Percentiles rank a stretch among this genome's conserved stretches.
Conservation (phyloP, 192 early-diverging fungal species). For the Chytriomyces sp. region DNA sequence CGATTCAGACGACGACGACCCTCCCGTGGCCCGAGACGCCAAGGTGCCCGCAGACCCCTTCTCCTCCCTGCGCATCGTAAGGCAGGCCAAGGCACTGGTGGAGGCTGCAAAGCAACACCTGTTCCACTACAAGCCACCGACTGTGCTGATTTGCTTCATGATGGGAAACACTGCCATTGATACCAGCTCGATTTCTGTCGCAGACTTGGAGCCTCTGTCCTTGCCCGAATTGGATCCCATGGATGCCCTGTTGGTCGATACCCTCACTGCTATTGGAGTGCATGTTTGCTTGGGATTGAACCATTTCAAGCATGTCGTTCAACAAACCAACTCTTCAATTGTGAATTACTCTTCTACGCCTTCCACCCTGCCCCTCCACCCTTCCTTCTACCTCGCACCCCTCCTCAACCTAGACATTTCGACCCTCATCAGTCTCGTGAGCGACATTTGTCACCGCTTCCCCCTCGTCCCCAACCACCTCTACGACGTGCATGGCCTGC, state of each 20-base stretch:
- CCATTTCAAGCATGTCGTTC: background rate
- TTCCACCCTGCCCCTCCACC: background rate
- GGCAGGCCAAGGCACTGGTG: constrained; percentile 38
- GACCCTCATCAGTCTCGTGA: constrained; percentile 43
- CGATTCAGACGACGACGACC: background rate
- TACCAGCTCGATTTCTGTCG: background rate
- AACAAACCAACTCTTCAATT: background rate
- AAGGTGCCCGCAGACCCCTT: background rate
- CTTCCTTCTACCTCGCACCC: constrained; percentile 19
- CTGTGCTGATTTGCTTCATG: constrained; percentile 47
- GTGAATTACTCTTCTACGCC: background rate
- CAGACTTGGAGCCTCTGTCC: no score
- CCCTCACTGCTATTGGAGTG: constrained; percentile 26
- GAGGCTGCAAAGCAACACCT: constrained; percentile 42
- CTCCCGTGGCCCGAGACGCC: background rate
- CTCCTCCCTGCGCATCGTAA: constrained; percentile 26
- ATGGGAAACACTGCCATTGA: background rate
- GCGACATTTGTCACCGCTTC: constrained; percentile 35
- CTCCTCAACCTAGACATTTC: constrained; percentile 52
- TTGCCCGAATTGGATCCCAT: constrained; percentile 22
- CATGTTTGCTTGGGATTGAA: constrained; percentile 1
- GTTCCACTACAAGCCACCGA: constrained; percentile 39
- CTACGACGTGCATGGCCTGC: constrained; percentile 39
- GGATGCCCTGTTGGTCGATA: constrained; percentile 26
- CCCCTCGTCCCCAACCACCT: constrained; percentile 39